phyloP scores from a whole-genome alignment of 2,329 filamentous ascomycete genomes.

The Aspergillus sp. region DNA sequence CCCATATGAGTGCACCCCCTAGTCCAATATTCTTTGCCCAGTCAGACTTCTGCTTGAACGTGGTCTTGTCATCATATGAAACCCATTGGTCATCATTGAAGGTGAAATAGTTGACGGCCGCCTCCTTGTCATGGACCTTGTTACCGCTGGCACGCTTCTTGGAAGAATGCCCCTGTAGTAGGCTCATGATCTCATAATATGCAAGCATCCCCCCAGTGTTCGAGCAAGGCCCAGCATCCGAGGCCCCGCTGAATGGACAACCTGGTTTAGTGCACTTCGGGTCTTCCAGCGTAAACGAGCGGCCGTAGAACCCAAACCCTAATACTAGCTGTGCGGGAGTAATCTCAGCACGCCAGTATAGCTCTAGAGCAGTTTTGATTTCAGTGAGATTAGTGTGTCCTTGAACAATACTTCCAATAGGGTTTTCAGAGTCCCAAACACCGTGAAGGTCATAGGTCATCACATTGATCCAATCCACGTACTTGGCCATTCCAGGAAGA shows the following conservation, averaged over 20 bases:
- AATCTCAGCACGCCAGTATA: slow-evolving; percentile 14
- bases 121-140: background rate
- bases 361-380: slow-evolving; percentile 11
- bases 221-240: background rate
- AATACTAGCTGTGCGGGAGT: slow-evolving; percentile 5
- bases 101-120: slow-evolving; percentile 14
- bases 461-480: slow-evolving; percentile 23
- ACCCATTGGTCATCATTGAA: slow-evolving; percentile 22
- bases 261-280: background rate
- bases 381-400: slow-evolving; percentile 19
- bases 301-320: slow-evolving; percentile 1
- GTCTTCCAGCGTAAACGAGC: background rate
- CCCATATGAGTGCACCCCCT: background rate
- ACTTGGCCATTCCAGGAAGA: slow-evolving; percentile 9
- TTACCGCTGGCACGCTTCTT: slow-evolving; percentile 2
- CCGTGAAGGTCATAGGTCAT: slow-evolving; percentile 29
- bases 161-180: slow-evolving; percentile 5
- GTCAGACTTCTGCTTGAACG: slow-evolving; percentile 35
- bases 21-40: slow-evolving; percentile 26
- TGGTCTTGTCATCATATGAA: slow-evolving; percentile 37
- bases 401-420: slow-evolving; percentile 6
- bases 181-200: background rate
- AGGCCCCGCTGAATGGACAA: background rate
- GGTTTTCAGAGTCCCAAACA: slow-evolving; percentile 9
- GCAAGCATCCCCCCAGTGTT: background rate